These are phyloP conservation scores for Stromatinia cepivora DNA, from an alignment of 2,329 filamentous ascomycete genomes.

Conservation along the genomic window DNA sequence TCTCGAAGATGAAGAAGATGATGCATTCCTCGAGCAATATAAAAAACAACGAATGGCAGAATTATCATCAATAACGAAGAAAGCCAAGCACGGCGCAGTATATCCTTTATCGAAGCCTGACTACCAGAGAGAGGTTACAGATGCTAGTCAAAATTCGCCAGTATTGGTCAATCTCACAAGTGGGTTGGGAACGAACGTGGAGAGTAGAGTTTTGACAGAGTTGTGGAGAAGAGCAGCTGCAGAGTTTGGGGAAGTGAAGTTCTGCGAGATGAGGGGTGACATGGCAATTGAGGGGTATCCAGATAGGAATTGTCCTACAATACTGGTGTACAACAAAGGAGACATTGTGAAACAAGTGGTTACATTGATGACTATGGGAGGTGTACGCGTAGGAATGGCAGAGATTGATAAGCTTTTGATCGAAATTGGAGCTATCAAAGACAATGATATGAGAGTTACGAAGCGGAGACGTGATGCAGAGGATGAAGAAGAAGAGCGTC, in stretches of 20 bases:
- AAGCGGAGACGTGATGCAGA: conserved; percentile 39
- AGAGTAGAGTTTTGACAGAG: conserved; percentile 80
- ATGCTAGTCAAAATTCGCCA: conserved; percentile 70
- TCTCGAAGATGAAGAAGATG: conserved; percentile 93
- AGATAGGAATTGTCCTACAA: conserved; percentile 90
- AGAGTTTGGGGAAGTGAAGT: conserved; percentile 93
- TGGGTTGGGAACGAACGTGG: conserved; percentile 73
- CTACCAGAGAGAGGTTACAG: conserved; percentile 87
- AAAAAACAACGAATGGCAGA: conserved; percentile 85
- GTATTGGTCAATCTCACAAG: conserved; percentile 82
- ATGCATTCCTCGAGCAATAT: conserved; percentile 85
- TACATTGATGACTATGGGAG: conserved; percentile 78
- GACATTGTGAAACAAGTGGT: conserved; percentile 91
- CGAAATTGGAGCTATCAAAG: conserved; percentile 75
- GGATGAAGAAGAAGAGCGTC: conserved; percentile 38
- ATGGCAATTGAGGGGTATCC: conserved; percentile 97
- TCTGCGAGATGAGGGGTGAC: conserved; percentile 89
- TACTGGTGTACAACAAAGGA: conserved; percentile 87
- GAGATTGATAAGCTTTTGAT: conserved; percentile 81
- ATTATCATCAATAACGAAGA: conserved; percentile 70
- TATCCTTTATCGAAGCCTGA: conserved; percentile 95
- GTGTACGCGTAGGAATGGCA: conserved; percentile 66
- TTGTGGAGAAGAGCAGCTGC: conserved; percentile 81
- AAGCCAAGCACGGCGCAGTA: conserved; percentile 82
- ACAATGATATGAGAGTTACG: conserved; percentile 72